Evolutionary conservation across 805 yeast genomes (phyloP).

Genomic region (Kodamaea hsintzibuensis): DNA sequence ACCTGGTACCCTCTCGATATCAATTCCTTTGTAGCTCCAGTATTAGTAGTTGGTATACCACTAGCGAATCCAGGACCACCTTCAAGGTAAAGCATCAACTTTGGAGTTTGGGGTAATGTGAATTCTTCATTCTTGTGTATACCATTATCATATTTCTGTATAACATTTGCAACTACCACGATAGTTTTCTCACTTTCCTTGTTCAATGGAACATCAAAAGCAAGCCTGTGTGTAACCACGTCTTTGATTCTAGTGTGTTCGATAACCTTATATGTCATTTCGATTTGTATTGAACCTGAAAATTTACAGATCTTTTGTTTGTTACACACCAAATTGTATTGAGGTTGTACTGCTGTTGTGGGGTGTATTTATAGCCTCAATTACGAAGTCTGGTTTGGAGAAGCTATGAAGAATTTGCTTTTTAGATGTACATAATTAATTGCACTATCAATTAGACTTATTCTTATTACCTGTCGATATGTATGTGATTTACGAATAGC

Average conservation of each 20-base stretch:
- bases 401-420: too few species aligned
- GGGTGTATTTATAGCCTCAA: not conserved
- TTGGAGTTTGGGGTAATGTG: constrained; percentile 30
- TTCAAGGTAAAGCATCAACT: constrained; percentile 45
- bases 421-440: too few species aligned
- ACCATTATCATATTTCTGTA: constrained; percentile 29
- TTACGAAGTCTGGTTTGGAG: too few species aligned
- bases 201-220: constrained; percentile 24
- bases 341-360: too few species aligned
- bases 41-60: constrained; percentile 35
- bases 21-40: constrained; percentile 38
- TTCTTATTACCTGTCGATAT: too few species aligned
- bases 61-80: constrained; percentile 60
- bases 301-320: not conserved
- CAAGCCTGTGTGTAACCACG: constrained; percentile 22
- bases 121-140: constrained; percentile 16
- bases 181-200: constrained; percentile 5
- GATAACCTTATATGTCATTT: not conserved
- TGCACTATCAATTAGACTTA: too few species aligned
- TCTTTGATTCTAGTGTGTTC: constrained; percentile 16
- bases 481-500: too few species aligned
- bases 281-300: not conserved
- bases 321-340: not conserved
- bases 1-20: constrained; percentile 44
- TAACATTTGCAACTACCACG: constrained; percentile 32